Conservation (phyloP, 2,329 filamentous ascomycete genomes). For the Colletotrichum sp. region DNA sequence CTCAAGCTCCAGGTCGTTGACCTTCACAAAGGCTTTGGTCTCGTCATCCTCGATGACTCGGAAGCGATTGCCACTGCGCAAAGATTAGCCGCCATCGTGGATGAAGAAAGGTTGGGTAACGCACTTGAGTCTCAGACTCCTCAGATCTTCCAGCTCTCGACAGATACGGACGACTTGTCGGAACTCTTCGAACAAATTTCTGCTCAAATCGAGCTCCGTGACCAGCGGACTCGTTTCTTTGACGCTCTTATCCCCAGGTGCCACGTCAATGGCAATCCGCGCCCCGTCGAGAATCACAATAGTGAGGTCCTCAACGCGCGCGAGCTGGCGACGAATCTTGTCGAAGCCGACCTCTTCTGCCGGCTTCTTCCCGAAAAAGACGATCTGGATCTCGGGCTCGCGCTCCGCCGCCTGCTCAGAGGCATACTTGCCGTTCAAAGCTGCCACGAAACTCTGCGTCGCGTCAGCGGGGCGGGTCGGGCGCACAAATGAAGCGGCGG, state of each 20-base stretch:
- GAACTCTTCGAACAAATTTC: constrained; percentile 78
- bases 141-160: constrained; percentile 68
- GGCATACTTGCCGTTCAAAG: constrained; percentile 84
- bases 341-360: constrained; percentile 96
- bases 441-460: constrained; percentile 77
- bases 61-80: constrained; percentile 75
- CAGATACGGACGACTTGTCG: constrained; percentile 74
- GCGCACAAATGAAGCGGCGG: constrained; percentile 86
- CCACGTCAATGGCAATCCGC: constrained; percentile 54
- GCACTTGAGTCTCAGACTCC: constrained; percentile 74
- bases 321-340: constrained; percentile 83
- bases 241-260: constrained; percentile 42
- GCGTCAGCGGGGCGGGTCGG: constrained; percentile 73
- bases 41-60: constrained; percentile 36
- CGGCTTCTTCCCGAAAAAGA: constrained; percentile 74
- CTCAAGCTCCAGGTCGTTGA: constrained; percentile 69
- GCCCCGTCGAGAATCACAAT: constrained; percentile 84
- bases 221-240: constrained; percentile 67
- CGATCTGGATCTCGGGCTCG: constrained; percentile 52
- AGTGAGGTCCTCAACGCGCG: constrained; percentile 77
- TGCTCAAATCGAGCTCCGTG: constrained; percentile 81
- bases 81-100: constrained; percentile 17
- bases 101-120: constrained; percentile 30
- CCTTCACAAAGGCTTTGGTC: constrained; percentile 47
- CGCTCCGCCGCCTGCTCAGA: constrained; percentile 50